phyloP scores from a whole-genome alignment of 2,329 filamentous ascomycete genomes.

The Cadophora sp. region DNA sequence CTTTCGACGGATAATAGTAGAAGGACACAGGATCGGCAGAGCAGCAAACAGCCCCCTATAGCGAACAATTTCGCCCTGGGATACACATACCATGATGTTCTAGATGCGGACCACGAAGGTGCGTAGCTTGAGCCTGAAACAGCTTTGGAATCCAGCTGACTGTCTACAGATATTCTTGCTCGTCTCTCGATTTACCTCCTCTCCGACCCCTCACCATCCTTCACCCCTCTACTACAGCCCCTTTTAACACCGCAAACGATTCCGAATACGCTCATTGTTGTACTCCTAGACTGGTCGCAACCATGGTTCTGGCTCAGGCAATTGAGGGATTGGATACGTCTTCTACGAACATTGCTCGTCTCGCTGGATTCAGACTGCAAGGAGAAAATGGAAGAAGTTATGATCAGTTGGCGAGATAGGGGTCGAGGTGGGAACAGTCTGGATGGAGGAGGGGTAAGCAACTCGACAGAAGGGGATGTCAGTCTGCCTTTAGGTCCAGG shows the following conservation, averaged over 20 bases:
- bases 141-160: constrained; percentile 28
- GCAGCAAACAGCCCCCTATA: constrained; percentile 72
- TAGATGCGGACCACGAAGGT: constrained; percentile 95
- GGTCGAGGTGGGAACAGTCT: constrained; percentile 70
- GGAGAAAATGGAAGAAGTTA: constrained; percentile 85
- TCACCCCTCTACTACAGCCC: constrained; percentile 81
- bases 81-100: constrained; percentile 93
- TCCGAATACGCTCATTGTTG: constrained; percentile 84
- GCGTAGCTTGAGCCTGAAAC: constrained; percentile 36
- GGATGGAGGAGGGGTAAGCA: constrained; percentile 63
- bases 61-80: constrained; percentile 92
- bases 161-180: constrained; percentile 78
- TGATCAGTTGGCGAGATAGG: constrained; percentile 79
- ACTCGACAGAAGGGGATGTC: constrained; percentile 70
- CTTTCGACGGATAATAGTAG: constrained; percentile 51
- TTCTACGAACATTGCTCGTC: constrained; percentile 78
- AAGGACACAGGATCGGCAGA: constrained; percentile 57
- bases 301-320: constrained; percentile 93
- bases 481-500: constrained; percentile 82
- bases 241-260: constrained; percentile 85
- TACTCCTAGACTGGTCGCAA: constrained; percentile 94
- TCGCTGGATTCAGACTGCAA: constrained; percentile 79
- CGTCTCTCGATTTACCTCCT: constrained; percentile 89
- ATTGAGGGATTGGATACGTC: constrained; percentile 85
- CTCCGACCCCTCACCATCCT: constrained; percentile 82